Evolutionary conservation across 306 rosid genomes (phyloP).

Genomic region (Castanea mollissima): DNA sequence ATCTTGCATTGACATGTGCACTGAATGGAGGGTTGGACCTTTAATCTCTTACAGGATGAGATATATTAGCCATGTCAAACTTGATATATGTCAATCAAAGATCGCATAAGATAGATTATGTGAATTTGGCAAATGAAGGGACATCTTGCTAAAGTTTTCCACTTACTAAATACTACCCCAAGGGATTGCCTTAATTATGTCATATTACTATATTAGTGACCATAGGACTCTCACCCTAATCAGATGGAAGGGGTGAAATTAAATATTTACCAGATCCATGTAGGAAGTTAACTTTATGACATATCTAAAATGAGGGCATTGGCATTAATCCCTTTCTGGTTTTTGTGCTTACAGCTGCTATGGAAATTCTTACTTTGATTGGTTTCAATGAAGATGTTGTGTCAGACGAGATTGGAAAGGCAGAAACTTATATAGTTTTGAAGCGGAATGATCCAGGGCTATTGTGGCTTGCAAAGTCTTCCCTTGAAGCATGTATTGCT

Average conservation of each 20-base stretch:
- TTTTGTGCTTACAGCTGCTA: slow-evolving; percentile 59
- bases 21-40: background rate
- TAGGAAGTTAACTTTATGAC: background rate
- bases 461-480: slow-evolving; percentile 93
- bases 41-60: background rate
- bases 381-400: slow-evolving; percentile 77
- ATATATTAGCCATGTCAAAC: background rate
- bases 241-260: too few species aligned
- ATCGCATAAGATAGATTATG: background rate
- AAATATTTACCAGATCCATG: too few species aligned
- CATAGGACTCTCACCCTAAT: too few species aligned
- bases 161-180: too few species aligned
- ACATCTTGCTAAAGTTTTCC: background rate
- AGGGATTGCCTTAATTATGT: too few species aligned
- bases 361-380: slow-evolving; percentile 61
- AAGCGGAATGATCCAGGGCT: slow-evolving; percentile 88
- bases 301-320: slow-evolving; percentile 3
- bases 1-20: background rate
- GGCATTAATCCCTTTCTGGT: background rate
- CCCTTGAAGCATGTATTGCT: slow-evolving; percentile 54
- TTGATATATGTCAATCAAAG: background rate
- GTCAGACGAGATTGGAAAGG: slow-evolving; percentile 58
- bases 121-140: background rate
- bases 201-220: too few species aligned
- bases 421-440: slow-evolving; percentile 75